Percentiles rank a stretch among this genome's conserved stretches.
Evolutionary conservation across 345 rosid genomes (phyloP).

Genomic region (Diplotaxis tenuifolia): DNA sequence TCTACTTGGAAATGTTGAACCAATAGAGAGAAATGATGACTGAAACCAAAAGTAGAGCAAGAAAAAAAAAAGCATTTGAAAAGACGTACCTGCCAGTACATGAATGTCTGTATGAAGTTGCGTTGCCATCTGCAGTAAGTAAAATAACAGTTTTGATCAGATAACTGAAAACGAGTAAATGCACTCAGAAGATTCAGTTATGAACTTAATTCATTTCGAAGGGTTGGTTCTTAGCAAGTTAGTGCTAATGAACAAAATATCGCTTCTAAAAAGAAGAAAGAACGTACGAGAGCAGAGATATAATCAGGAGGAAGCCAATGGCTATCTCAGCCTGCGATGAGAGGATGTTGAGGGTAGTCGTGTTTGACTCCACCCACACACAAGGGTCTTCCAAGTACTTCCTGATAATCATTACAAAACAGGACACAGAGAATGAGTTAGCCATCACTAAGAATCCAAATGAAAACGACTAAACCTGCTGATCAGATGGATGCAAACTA

Average conservation of each 20-base stretch:
- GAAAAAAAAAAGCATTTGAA: background rate
- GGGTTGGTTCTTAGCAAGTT: background rate
- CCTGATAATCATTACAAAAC: conserved; percentile 43
- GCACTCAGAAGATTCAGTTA: background rate
- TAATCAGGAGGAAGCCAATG: conserved; percentile 71
- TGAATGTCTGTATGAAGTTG: conserved; percentile 88
- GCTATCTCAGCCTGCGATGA: conserved; percentile 93
- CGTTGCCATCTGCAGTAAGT: conserved; percentile 86
- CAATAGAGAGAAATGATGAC: no score
- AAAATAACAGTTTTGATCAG: background rate
- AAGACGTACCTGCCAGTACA: conserved; percentile 93
- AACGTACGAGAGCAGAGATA: conserved; percentile 83
- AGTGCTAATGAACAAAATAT: background rate
- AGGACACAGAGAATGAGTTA: conserved; percentile 8
- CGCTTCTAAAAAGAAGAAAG: background rate
- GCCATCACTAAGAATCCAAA: conserved; percentile 16
- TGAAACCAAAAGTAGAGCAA: background rate
- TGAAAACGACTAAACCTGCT: conserved; percentile 10
- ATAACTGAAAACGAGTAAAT: conserved; percentile 8
- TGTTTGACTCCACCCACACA: conserved; percentile 93
- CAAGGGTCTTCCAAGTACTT: conserved; percentile 93
- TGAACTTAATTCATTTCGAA: background rate
- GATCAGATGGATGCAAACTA: conserved; percentile 33
- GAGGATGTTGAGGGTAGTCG: conserved; percentile 77
- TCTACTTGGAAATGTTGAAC: no score